Evolutionary conservation across 352 stramenopile species (phyloP).

Genomic region (Phytopythium litorale): DNA sequence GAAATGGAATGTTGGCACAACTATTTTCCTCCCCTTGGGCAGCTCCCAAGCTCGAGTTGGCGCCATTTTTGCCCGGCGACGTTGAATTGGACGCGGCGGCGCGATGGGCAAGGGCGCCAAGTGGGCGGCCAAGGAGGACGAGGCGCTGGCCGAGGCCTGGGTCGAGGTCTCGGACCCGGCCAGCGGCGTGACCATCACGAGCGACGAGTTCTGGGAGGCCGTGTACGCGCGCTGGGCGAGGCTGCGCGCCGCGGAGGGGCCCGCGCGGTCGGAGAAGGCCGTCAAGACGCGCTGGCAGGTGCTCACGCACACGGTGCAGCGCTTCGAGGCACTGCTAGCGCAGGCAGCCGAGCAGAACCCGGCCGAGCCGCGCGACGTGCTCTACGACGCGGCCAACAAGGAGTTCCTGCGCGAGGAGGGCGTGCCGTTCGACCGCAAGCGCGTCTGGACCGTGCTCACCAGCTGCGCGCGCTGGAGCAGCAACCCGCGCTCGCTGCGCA

Average conservation of each 20-base stretch:
- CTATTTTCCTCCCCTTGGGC: neutral
- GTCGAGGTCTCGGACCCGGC: conserved; percentile 10
- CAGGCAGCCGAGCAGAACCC: neutral
- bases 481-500: conserved; percentile 11
- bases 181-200: conserved; percentile 5
- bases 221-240: conserved; percentile 10
- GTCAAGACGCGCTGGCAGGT: conserved; percentile 15
- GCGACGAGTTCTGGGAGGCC: conserved; percentile 13
- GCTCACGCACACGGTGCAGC: conserved; percentile 11
- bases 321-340: conserved; percentile 9
- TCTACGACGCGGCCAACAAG: conserved; percentile 6
- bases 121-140: conserved; percentile 12
- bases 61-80: neutral
- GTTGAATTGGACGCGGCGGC: neutral
- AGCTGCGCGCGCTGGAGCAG: conserved; percentile 8
- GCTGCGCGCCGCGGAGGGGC: conserved; percentile 2
- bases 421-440: conserved; percentile 9
- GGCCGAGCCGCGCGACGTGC: neutral
- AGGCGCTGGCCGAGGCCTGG: conserved; percentile 13
- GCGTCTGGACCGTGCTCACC: conserved; percentile 7
- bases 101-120: conserved; percentile 15
- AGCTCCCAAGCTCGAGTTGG: neutral
- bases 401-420: conserved; percentile 5
- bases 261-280: conserved; percentile 14
- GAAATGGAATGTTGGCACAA: neutral